These are phyloP conservation scores for Phialemoniopsis sp. DNA, from an alignment of 2,329 filamentous ascomycete genomes.

Conservation along the genomic window DNA sequence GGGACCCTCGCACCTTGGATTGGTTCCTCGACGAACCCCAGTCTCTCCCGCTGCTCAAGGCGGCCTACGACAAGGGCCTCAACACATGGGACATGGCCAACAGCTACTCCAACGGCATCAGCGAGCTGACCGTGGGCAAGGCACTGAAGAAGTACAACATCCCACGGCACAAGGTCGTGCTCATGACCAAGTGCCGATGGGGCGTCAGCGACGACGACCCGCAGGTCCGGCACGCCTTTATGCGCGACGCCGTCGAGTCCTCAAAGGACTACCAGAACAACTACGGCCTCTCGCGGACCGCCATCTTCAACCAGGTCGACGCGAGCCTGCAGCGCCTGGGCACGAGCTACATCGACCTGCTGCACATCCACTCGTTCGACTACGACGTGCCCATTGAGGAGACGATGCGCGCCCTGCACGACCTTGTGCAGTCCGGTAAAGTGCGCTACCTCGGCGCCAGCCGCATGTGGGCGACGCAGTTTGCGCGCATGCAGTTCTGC, in stretches of 20 bases:
- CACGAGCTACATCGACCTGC: slow-evolving; percentile 51
- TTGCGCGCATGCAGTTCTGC: slow-evolving; percentile 40
- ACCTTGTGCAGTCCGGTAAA: slow-evolving; percentile 48
- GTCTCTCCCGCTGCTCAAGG: slow-evolving; percentile 54
- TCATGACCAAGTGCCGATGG: slow-evolving; percentile 53
- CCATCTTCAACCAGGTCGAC: slow-evolving; percentile 63
- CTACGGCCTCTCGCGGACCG: slow-evolving; percentile 51
- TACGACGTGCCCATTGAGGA: slow-evolving; percentile 42
- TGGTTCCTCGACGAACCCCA: slow-evolving; percentile 37
- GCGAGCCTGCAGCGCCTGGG: slow-evolving; percentile 48
- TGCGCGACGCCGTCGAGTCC: slow-evolving; percentile 2
- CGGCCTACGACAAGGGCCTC: slow-evolving; percentile 55
- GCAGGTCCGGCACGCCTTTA: slow-evolving; percentile 14
- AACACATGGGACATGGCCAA: slow-evolving; percentile 54
- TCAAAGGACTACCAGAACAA: slow-evolving; percentile 22
- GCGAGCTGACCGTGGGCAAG: slow-evolving; percentile 50
- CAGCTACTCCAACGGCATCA: slow-evolving; percentile 50
- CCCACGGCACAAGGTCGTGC: slow-evolving; percentile 49
- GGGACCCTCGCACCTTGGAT: slow-evolving; percentile 21
- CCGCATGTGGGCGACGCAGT: slow-evolving; percentile 38
- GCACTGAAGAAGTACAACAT: slow-evolving; percentile 54
- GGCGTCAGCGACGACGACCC: slow-evolving; percentile 39
- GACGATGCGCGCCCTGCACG: slow-evolving; percentile 54
- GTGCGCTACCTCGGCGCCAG: slow-evolving; percentile 42
- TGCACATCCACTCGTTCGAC: slow-evolving; percentile 57